These are phyloP conservation scores for Glonium stellatum DNA, from an alignment of 495 filamentous ascomycete genomes.

Conservation along the genomic window DNA sequence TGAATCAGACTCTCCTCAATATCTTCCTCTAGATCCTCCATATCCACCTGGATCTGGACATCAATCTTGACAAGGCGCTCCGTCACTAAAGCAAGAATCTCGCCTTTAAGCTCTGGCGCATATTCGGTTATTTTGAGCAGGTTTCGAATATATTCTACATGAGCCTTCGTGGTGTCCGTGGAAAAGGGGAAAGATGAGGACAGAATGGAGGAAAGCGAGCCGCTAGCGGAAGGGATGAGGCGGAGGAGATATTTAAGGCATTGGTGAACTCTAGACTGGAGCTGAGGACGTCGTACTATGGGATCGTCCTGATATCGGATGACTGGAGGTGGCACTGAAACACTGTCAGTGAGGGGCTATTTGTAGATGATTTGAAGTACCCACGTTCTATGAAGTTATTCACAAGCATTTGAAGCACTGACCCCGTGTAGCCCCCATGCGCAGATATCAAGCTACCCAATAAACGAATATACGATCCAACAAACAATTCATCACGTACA, in stretches of 20 bases:
- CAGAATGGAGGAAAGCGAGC: slow-evolving; percentile 58
- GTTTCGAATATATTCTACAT: slow-evolving; percentile 72
- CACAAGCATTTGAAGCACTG: slow-evolving; percentile 71
- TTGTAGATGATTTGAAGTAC: slow-evolving; percentile 3
- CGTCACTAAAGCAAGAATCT: slow-evolving; percentile 77
- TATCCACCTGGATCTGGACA: slow-evolving; percentile 85
- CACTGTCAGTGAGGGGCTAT: slow-evolving; percentile 23
- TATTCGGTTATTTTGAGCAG: slow-evolving; percentile 67
- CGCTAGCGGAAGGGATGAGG: slow-evolving; percentile 70
- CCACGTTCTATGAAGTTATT: slow-evolving; percentile 58
- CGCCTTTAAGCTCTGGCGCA: slow-evolving; percentile 68
- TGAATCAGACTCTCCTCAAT: slow-evolving; percentile 48
- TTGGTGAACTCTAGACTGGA: slow-evolving; percentile 65
- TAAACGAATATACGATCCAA: slow-evolving; percentile 71
- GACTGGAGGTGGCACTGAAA: slow-evolving; percentile 40
- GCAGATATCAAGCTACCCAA: slow-evolving; percentile 73
- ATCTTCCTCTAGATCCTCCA: slow-evolving; percentile 77
- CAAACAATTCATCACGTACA: slow-evolving; percentile 71
- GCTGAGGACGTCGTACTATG: slow-evolving; percentile 49
- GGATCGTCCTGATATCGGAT: slow-evolving; percentile 55
- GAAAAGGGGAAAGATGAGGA: slow-evolving; percentile 64
- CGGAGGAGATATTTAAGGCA: slow-evolving; percentile 67
- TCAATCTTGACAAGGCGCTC: slow-evolving; percentile 85
- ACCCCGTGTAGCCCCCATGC: slow-evolving; percentile 57
- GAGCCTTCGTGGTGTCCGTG: slow-evolving; percentile 61